Conservation (phyloP, 2,329 filamentous ascomycete species). For the Harringtonia lauricola region DNA sequence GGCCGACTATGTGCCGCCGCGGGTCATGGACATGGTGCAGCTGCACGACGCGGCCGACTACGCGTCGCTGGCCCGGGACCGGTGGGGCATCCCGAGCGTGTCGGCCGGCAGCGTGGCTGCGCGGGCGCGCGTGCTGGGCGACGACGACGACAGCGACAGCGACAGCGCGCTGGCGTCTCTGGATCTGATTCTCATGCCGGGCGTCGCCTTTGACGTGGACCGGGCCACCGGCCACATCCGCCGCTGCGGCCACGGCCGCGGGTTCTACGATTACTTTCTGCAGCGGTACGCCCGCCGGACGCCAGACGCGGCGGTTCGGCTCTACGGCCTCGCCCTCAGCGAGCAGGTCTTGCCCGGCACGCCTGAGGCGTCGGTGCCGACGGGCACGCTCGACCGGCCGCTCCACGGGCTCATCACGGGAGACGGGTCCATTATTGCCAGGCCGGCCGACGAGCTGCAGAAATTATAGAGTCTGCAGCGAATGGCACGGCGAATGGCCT, state of each 20-base stretch:
- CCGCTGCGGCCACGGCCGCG: slow-evolving; percentile 85
- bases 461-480: too few relatives aligned
- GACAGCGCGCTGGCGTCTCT: slow-evolving; percentile 38
- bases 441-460: too few relatives aligned
- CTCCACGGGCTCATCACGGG: slow-evolving; percentile 70
- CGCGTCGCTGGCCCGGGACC: slow-evolving; percentile 62
- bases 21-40: slow-evolving; percentile 91
- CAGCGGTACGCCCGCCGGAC: slow-evolving; percentile 51
- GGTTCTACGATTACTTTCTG: slow-evolving; percentile 94
- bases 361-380: slow-evolving; percentile 53
- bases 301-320: slow-evolving; percentile 22
- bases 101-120: slow-evolving; percentile 49
- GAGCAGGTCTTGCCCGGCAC: slow-evolving; percentile 65
- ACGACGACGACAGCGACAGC: slow-evolving; percentile 26
- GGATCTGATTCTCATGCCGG: slow-evolving; percentile 84
- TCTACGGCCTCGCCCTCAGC: slow-evolving; percentile 70
- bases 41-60: slow-evolving; percentile 67
- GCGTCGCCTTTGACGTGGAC: slow-evolving; percentile 75
- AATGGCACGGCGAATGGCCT: too few relatives aligned
- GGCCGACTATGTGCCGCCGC: slow-evolving; percentile 25
- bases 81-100: slow-evolving; percentile 92
- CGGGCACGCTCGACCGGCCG: slow-evolving; percentile 64
- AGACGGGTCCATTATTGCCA: slow-evolving; percentile 33
- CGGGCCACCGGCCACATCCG: slow-evolving; percentile 43
- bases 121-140: slow-evolving; percentile 65